Base-by-base conservation (phyloP, 768 basidiomycete genomes). In the Tylopilus cervinicoccineus region DNA sequence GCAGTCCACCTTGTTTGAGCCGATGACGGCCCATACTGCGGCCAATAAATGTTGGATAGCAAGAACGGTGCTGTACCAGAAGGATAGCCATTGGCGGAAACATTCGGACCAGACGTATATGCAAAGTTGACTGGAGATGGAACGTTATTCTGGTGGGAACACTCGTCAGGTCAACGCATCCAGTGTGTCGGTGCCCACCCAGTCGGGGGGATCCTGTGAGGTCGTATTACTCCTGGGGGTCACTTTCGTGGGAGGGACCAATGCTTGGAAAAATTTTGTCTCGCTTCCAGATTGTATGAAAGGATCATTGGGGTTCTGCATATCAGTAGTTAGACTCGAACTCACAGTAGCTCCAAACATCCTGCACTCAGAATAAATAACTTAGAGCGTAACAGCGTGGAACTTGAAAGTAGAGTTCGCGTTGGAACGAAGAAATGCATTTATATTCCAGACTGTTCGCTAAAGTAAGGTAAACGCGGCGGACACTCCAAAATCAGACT, bases 91-190 rank as follows among this genome's bases (percentile, higher is more conserved):
- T 45, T 38, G 3, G 50, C 32, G 3, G 42, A 31, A 12, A 26
- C 29, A 19, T 55, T 44, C 6, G 53, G 56, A 39, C 54, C 16
- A 31, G 55, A 48, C 9, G 38, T 52, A 24, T 57, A 40, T 20
- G 51, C 53, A 31, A 57, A 55, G 36, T 58, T 58, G 46, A 58
- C 52, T 55, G 48, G 16, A n/a, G n/a, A n/a, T n/a, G n/a, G n/a
- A n/a, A n/a, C n/a, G n/a, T n/a, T n/a, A n/a, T n/a, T n/a, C n/a
- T n/a, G n/a, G n/a, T n/a, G n/a, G n/a, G n/a, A 9, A 24, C 7
- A 2, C 11, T 4, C 14, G 14, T 46, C n/a, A 22, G 3, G 10
- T 13, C 9, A 31, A 36, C 43, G 24, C 17, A 59, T 52, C 42
- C 9, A 57, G 52, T 4, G 48, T 47, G 17, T 57, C 55, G 6